Evolutionary conservation across 768 basidiomycete species (phyloP).

Genomic region (Leucocoprinus leucothites): DNA sequence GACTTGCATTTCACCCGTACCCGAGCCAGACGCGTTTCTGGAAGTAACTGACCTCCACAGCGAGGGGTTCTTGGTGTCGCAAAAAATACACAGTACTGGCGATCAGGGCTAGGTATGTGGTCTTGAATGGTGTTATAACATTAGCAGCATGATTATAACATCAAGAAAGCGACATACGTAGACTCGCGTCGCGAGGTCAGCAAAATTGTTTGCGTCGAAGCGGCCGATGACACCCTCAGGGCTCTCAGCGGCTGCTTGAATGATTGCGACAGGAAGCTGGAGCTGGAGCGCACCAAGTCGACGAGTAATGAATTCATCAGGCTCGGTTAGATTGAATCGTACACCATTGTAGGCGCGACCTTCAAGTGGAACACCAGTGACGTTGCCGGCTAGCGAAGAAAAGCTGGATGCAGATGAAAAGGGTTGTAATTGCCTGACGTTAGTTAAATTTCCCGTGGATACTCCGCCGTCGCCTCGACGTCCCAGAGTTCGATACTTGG

Average conservation of each 20-base stretch:
- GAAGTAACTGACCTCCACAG: slow-evolving; percentile 39
- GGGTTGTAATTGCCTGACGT: slow-evolving; percentile 37
- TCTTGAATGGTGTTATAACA: no score
- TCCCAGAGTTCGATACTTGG: slow-evolving; percentile 43
- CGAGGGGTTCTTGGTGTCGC: slow-evolving; percentile 29
- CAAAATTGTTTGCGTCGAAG: slow-evolving; percentile 35
- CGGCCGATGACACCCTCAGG: slow-evolving; percentile 33
- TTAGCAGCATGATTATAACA: neutral
- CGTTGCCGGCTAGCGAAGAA: slow-evolving; percentile 37
- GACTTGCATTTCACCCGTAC: slow-evolving; percentile 22
- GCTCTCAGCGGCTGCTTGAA: slow-evolving; percentile 40
- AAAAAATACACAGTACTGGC: slow-evolving; percentile 53
- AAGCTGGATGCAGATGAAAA: slow-evolving; percentile 36
- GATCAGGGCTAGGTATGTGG: slow-evolving; percentile 45
- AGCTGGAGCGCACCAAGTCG: slow-evolving; percentile 41
- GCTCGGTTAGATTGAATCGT: slow-evolving; percentile 39
- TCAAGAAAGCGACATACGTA: slow-evolving; percentile 47
- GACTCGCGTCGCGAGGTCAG: slow-evolving; percentile 34
- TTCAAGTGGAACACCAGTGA: slow-evolving; percentile 43
- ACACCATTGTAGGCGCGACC: slow-evolving; percentile 55
- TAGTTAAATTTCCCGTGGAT: slow-evolving; percentile 38
- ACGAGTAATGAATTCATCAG: slow-evolving; percentile 36
- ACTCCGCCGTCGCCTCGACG: slow-evolving; percentile 43
- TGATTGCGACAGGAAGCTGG: slow-evolving; percentile 49
- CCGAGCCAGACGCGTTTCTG: slow-evolving; percentile 46